Evolutionary conservation across 2,329 filamentous ascomycete genomes (phyloP).

Genomic region (Sporothrix brunneoviolacea): DNA sequence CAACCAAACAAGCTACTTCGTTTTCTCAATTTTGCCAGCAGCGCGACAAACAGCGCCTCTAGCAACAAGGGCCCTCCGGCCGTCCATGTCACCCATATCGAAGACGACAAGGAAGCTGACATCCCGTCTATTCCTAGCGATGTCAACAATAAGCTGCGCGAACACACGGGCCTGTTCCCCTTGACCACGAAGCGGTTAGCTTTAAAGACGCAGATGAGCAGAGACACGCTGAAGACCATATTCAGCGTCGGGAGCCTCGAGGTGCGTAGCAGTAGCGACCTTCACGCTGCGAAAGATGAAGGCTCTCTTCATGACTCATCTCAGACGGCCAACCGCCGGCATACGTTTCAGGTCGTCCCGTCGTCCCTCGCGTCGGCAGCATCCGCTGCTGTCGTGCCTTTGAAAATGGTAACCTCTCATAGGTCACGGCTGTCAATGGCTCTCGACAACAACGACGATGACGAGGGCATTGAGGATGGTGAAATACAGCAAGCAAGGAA

Average conservation of each 20-base stretch:
- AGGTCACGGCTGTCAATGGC: constrained; percentile 23
- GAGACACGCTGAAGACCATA: constrained; percentile 44
- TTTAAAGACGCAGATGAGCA: constrained; percentile 35
- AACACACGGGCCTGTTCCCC: constrained; percentile 29
- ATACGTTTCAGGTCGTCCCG: constrained; percentile 23
- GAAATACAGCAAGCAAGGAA: too few relatives aligned
- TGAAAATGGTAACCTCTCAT: constrained; percentile 26
- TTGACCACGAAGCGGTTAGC: constrained; percentile 30
- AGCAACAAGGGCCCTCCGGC: constrained; percentile 20
- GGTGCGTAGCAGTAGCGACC: constrained; percentile 16
- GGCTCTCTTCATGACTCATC: neutral
- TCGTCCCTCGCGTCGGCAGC: constrained; percentile 21
- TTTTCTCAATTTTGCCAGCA: constrained; percentile 30
- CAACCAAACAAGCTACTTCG: constrained; percentile 35
- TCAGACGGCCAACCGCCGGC: constrained; percentile 19
- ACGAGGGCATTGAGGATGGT: constrained; percentile 6
- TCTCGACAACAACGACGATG: constrained; percentile 5
- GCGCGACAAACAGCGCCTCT: constrained; percentile 19
- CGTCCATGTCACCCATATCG: constrained; percentile 24
- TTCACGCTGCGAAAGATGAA: neutral
- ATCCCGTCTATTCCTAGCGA: constrained; percentile 32
- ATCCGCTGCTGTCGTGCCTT: constrained; percentile 25
- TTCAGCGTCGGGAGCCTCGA: constrained; percentile 44
- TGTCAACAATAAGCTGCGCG: constrained; percentile 30
- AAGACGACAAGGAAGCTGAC: constrained; percentile 21